Base-by-base conservation (phyloP, 2,329 filamentous ascomycete genomes). In the Sarocladium kiliense region DNA sequence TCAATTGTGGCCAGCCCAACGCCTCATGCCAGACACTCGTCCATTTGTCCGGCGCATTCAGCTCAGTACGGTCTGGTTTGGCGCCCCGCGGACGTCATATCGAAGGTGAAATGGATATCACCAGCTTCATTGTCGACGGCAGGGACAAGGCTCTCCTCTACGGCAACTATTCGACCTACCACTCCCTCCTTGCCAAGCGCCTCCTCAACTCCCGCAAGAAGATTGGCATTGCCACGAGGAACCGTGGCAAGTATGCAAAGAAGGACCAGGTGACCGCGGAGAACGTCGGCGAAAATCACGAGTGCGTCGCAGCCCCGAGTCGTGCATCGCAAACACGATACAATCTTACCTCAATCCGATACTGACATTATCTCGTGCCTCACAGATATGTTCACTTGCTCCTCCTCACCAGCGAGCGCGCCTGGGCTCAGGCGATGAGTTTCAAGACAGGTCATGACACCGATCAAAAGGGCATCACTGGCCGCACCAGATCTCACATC, bases 401-500 rank as follows among this genome's bases (percentile, higher is more conserved):
- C 30, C 79, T 99, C 56, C 84, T 97, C 65, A 89, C 85, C 37
- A 86, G 92, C 58, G 94, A 99, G 75, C 84, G 94, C 60, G 90
- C 92, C 53, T 97, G 91, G 90, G 93, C 94, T 36, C 87, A 96
- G 70, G 93, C 92, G 56, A 95, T 97, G 91, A 85, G 88, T 67
- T 91, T 97, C 80, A 97, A 96, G 72, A 82, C 90, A 3, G 77
- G 84, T 19, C 90, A 95, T 68, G 83, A 89, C 37, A 81, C 88
- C 63, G 90, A 94, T 63, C 85, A 86, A 58, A 89, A 90, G 69
- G 87, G 86, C 50, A 88, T 96, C 60, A 82, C 86, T 26, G 88
- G 91, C 58, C 84, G 87, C 54, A 88, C 89, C 18, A 86, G 91
- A 66, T 87, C 87, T 54, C 93, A 99, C 70, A 94, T 97, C 37